Evolutionary conservation across 2,329 filamentous ascomycete species (phyloP), one percentile per base, ranked within the genome.

Genomic region (Claviceps capensis): DNA sequence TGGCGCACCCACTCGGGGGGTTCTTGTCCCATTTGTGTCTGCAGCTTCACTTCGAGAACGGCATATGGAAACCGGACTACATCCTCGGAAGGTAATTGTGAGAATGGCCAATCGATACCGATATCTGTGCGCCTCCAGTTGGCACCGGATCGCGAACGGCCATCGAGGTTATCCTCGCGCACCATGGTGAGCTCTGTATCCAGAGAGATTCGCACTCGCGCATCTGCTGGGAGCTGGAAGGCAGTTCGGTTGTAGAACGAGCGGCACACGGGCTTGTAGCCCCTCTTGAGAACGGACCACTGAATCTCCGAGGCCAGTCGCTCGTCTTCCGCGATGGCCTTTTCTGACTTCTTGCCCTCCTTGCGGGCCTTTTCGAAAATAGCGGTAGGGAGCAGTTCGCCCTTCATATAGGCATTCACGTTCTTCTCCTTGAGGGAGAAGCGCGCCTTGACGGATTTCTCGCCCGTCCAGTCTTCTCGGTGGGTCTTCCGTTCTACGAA

Each of bases 91-190:
- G 89, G 88, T 6, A 98, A 73, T 64, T 98, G 90, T 5, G 82
- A 83, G 70, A 98, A 98, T 0, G 93, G 93, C 65, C 77, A 96
- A 67, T 98, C 93, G 55, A 98, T 88, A 4, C 93, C 93, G 63
- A 98, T 97, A 65, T 98, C 93, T 82, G 86, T 97, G 44, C 93
- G 82, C 54, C 93, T 81, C 93, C 93, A 98, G 70, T 97, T 96
- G 58, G 90, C 77, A 19, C 91, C 93, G 5, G 82, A 75, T 48
- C 93, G 81, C 52, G 69, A 72, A 48, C 76, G 77, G 44, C 89
- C 91, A 62, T 95, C 90, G 41, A 96, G 70, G 63, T 97, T 97
- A 66, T 98, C 93, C 67, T 98, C 93, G 26, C 93, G 86, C 47
- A 87, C 75, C 88, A 98, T 95, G 37, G 88, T 90, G 52, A 98